Conservation (phyloP, 306 rosid species). For the Vigna trinervia region DNA sequence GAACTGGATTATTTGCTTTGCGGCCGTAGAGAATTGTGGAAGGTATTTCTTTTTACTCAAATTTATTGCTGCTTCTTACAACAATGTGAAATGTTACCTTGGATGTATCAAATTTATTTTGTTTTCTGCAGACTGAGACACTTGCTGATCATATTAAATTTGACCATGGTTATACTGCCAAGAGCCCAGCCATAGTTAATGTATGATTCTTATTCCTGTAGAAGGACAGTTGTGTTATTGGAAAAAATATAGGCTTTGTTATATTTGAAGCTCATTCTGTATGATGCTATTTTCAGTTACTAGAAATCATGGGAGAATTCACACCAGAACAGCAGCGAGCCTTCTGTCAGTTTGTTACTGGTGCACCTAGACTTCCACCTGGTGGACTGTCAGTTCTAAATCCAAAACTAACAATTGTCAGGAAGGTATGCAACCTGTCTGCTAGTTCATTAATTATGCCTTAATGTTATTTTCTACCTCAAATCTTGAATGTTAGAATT, state of each 20-base stretch:
- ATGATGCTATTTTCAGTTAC: slow-evolving; percentile 42
- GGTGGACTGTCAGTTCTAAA: slow-evolving; percentile 85
- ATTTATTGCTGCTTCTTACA: slow-evolving; percentile 5
- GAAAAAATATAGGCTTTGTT: not conserved
- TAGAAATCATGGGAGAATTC: slow-evolving; percentile 52
- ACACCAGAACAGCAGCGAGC: slow-evolving; percentile 91
- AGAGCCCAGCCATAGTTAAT: slow-evolving; percentile 93
- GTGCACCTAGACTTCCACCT: slow-evolving; percentile 96
- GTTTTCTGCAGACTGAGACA: slow-evolving; percentile 75
- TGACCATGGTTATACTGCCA: slow-evolving; percentile 96
- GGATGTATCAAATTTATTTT: not conserved
- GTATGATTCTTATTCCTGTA: slow-evolving; percentile 53
- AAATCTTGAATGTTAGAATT: not conserved
- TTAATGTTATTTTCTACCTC: not conserved
- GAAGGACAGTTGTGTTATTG: not conserved
- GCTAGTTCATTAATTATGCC: not conserved
- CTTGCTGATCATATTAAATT: slow-evolving; percentile 94
- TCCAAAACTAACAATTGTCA: slow-evolving; percentile 94
- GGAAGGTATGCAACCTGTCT: slow-evolving; percentile 67
- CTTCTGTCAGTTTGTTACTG: slow-evolving; percentile 98
- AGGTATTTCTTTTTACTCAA: slow-evolving; percentile 55
- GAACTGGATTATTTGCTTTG: slow-evolving; percentile 95
- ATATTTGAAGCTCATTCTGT: slow-evolving; percentile 8
- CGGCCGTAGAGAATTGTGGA: slow-evolving; percentile 97
- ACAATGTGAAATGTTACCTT: slow-evolving; percentile 22